Base-by-base conservation (phyloP, 768 basidiomycete species). In the Nevesoporus exiguus region DNA sequence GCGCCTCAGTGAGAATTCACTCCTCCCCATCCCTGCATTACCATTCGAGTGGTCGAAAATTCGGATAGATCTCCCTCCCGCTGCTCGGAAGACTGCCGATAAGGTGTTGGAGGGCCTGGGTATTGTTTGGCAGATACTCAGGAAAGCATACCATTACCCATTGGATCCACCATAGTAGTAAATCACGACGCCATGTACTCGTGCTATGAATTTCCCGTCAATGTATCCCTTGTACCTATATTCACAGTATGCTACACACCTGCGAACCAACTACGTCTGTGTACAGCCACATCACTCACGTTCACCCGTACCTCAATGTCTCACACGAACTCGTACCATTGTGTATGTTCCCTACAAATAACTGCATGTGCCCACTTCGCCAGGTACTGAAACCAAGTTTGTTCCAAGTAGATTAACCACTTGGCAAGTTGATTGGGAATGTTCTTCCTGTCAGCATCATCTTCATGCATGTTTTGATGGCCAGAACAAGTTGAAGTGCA, bases 121-220 rank as follows among this genome's bases (percentile, higher is more conserved):
- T 39, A 15, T 61, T 4, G 63, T 73, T 41, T 71, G 70, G 70
- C 55, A 71, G 41, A 47, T 65, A 31, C 60, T 66, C 30, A 62
- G 68, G 54, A 71, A 59, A 57, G 66, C 44, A 29, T 71, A 71
- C 34, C 70, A 71, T 56, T 71, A 71, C 52, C 70, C 70, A 33
- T 61, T 71, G 14, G 71, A 71, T 54, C 70, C 70, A 22, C 71
- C 70, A 15, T 63, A 60, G 66, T n/a, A 9, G 33, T 33, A 21
- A 19, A 39, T 45, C 15, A 15, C 24, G 2, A 49, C 19, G 24
- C 21, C 17, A 36, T 59, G 47, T 58, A 54, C 51, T 50, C 55
- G 36, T 55, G 40, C 37, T 58, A 33, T 53, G 25, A 44, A 47
- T 37, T 42, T 17, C 11, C 46, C 45, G 24, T 44, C 34, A 36